Percentiles rank a stretch among this genome's conserved stretches.
phyloP scores from a whole-genome alignment of 306 rosid genomes.

The Glycyrrhiza uralensis region DNA sequence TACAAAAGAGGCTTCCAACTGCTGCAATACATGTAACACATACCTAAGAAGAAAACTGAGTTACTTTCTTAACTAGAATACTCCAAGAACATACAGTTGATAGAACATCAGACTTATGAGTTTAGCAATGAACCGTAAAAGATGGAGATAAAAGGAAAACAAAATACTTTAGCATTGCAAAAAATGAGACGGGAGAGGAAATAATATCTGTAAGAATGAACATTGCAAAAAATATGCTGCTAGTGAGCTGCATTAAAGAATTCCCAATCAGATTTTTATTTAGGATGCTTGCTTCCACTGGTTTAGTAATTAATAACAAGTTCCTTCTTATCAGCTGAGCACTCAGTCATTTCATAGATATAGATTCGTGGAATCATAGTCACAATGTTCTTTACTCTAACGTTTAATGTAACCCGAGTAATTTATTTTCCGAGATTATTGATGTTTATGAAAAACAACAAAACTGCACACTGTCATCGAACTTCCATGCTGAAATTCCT shows the following conservation, averaged over 20 bases:
- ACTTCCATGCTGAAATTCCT: no score
- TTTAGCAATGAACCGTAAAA: not conserved
- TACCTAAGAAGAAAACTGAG: not conserved
- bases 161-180: not conserved
- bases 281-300: not conserved
- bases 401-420: not conserved
- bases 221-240: not conserved
- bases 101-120: not conserved
- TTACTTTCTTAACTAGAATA: not conserved
- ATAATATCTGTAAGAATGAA: not conserved
- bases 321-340: not conserved
- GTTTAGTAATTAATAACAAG: not conserved
- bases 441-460: not conserved
- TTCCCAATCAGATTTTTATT: not conserved
- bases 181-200: not conserved
- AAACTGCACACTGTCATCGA: not conserved
- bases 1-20: not conserved
- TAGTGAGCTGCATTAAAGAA: not conserved
- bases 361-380: not conserved
- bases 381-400: not conserved
- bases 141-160: slow-evolving; percentile 6
- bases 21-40: not conserved
- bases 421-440: not conserved
- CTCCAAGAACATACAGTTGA: not conserved
- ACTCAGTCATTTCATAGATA: not conserved